Conservation (phyloP, 2,329 filamentous ascomycete genomes). For the Claviceps citrina region DNA sequence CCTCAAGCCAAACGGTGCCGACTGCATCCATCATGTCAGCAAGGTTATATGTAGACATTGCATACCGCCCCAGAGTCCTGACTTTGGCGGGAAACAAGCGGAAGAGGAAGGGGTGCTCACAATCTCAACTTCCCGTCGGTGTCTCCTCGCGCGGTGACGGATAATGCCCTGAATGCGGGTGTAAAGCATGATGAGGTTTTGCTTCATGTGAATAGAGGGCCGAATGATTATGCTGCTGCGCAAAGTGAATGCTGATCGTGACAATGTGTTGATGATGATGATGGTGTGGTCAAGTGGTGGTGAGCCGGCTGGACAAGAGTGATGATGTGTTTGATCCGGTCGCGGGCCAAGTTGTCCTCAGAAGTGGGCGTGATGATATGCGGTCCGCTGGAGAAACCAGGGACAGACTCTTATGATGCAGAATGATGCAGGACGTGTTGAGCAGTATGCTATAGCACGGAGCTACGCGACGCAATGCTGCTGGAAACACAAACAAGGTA, state of each 20-base stretch:
- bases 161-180: slow-evolving; percentile 30
- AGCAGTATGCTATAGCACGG: too few relatives aligned
- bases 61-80: too few relatives aligned
- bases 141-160: slow-evolving; percentile 23
- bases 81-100: too few relatives aligned
- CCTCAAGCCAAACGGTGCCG: slow-evolving; percentile 43
- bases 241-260: background rate
- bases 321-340: too few relatives aligned
- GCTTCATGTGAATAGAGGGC: slow-evolving; percentile 20
- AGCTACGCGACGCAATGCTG: background rate
- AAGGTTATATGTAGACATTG: too few relatives aligned
- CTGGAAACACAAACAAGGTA: background rate
- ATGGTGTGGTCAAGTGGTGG: too few relatives aligned
- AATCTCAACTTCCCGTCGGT: slow-evolving; percentile 29
- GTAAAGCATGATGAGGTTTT: slow-evolving; percentile 29
- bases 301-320: too few relatives aligned
- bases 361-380: too few relatives aligned
- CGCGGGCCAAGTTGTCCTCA: too few relatives aligned
- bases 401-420: too few relatives aligned
- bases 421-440: too few relatives aligned
- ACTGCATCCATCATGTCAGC: slow-evolving; percentile 23
- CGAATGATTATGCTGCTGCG: background rate
- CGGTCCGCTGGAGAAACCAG: too few relatives aligned
- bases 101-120: slow-evolving; percentile 22
- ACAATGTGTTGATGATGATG: background rate